Base-by-base conservation (phyloP, 495 filamentous ascomycete genomes). In the Neurospora sp. region DNA sequence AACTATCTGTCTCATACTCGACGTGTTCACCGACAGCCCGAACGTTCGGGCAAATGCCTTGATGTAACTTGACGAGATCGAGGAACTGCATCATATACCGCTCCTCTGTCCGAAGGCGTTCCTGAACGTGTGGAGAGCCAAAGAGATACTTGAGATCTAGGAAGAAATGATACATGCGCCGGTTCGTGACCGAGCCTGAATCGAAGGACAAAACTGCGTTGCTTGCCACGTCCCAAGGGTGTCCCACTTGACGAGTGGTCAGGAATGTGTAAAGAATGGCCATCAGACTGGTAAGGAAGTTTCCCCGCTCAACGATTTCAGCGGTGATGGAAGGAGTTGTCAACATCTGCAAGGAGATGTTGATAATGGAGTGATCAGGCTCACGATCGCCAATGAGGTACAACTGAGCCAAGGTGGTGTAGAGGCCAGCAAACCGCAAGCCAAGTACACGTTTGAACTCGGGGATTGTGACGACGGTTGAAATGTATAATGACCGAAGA, bases 311-410 rank as follows among this genome's bases (percentile, higher is more conserved):
- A 3, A 98, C 92, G 59, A 97, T 92, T 81, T 99, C 96, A 72
- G 92, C 91, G 0, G 94, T 98, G 76, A 98, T 98, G 3, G 94
- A 96, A 4, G 96, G 94, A 0, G 96, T 97, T 0, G 96, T 98
- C 66, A 99, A 85, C 89, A 98, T 97, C 78, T 99, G 96, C 61
- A 98, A 79, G 0, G 94, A 97, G 66, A 98, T 87, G 78, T 97
- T 98, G 84, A 99, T 96, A 77, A 99, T 98, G 4, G 96, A 98
- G 79, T 98, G 94, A 76, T 99, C 96, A 0, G 96, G 95, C 78
- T 99, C 96, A 69, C 96, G 88, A 78, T 99, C 96, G 5, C 96
- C 94, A 76, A 99, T 94, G 18, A 99, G 88, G 79, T 98, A 99
- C 1, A 99, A 83, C 79, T 99, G 94, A 6, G 96, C 94, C 40